Conservation (phyloP, 768 basidiomycete genomes). For the Boletus vinaceobasis region DNA sequence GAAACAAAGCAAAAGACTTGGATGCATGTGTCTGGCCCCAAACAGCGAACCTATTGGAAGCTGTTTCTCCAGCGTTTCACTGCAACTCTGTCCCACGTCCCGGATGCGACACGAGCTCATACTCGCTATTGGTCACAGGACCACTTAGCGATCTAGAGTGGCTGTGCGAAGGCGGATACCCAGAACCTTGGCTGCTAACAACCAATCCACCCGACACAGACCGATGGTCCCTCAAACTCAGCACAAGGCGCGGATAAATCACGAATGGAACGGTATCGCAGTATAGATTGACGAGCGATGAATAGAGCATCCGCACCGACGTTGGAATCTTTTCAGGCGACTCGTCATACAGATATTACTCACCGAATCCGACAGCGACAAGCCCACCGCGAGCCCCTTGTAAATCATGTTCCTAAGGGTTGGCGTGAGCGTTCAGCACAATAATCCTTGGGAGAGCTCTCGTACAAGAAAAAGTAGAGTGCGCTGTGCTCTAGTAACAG, state of each 20-base stretch:
- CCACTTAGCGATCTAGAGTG: background rate
- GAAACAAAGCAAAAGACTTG: background rate
- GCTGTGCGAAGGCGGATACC: background rate
- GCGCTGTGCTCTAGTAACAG: constrained; percentile 7
- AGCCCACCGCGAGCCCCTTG: background rate
- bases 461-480: constrained; percentile 13
- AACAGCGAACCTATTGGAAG: background rate
- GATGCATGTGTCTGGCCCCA: too few species aligned
- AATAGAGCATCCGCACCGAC: background rate
- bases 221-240: background rate
- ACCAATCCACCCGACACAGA: background rate
- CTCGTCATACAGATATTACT: background rate
- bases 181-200: background rate
- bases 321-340: background rate
- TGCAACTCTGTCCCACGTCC: background rate
- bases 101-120: background rate
- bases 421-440: background rate
- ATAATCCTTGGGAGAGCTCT: too few species aligned
- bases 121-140: background rate
- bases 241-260: constrained; percentile 7
- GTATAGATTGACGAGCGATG: background rate
- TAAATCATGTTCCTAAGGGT: constrained; percentile 1
- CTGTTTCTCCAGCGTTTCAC: background rate
- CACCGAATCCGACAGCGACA: background rate
- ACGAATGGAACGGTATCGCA: constrained; percentile 1